Percentiles rank a stretch among this genome's conserved stretches.
phyloP scores from a whole-genome alignment of 306 rosid species.

The Styphnolobium japonicum region DNA sequence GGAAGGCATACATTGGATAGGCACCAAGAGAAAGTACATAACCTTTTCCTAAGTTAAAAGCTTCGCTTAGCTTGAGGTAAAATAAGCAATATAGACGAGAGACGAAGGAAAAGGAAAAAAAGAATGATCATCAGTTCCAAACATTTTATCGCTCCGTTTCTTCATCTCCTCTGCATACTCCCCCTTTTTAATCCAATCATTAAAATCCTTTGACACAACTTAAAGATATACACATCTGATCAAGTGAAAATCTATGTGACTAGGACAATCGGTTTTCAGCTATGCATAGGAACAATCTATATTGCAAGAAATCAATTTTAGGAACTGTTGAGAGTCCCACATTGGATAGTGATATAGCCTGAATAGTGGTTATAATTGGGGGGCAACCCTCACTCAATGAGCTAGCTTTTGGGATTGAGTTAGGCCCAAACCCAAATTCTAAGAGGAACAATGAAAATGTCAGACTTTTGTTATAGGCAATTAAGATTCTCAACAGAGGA shows the following conservation, averaged over 20 bases:
- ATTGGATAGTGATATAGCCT: too few relatives aligned
- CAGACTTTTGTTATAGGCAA: neutral
- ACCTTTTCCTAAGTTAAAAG: neutral
- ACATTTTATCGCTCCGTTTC: neutral
- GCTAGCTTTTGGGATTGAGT: too few relatives aligned
- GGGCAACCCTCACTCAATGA: too few relatives aligned
- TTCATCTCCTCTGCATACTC: neutral
- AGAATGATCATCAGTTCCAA: neutral
- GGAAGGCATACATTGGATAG: neutral
- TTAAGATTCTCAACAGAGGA: neutral
- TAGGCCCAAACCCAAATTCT: too few relatives aligned
- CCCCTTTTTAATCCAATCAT: neutral
- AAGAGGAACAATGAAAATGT: neutral
- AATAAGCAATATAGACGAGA: slow-evolving; percentile 12
- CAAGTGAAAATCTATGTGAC: neutral
- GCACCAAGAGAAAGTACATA: slow-evolving; percentile 7
- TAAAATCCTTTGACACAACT: neutral
- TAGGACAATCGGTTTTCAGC: neutral
- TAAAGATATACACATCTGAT: neutral
- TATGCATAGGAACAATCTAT: neutral
- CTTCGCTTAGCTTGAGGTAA: neutral
- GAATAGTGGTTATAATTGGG: too few relatives aligned
- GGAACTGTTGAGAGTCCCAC: too few relatives aligned
- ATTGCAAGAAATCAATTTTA: neutral
- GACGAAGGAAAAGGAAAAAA: neutral